These are phyloP conservation scores for Typha latifolia DNA, from an alignment of 176 grass and related monocot species.

Conservation along the genomic window DNA sequence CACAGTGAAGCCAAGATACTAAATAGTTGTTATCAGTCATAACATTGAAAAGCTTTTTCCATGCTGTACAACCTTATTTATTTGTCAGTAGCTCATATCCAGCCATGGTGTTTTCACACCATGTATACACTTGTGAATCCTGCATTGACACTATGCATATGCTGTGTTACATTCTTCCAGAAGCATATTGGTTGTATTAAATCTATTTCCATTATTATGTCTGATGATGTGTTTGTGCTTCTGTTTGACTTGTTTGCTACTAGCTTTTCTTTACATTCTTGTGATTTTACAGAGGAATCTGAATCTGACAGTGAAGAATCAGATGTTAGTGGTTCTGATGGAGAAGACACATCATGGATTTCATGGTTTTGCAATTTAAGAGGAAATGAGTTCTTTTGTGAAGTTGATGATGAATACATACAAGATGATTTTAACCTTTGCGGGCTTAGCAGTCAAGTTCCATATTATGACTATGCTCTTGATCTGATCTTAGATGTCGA, in stretches of 20 bases:
- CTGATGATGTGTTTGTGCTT: slow-evolving; percentile 2
- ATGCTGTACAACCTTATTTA: not conserved
- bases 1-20: not conserved
- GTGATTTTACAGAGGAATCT: slow-evolving; percentile 35
- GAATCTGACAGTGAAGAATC: slow-evolving; percentile 75
- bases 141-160: not conserved
- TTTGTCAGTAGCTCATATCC: not conserved
- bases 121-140: not conserved
- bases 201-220: slow-evolving; percentile 8
- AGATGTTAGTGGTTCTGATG: slow-evolving; percentile 61
- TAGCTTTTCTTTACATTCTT: not conserved
- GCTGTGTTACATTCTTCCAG: not conserved
- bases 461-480: slow-evolving; percentile 84
- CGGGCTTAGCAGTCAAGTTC: slow-evolving; percentile 62
- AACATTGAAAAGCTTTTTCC: not conserved
- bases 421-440: slow-evolving; percentile 87
- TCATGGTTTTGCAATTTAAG: slow-evolving; percentile 80
- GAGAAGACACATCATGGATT: slow-evolving; percentile 80
- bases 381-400: slow-evolving; percentile 80
- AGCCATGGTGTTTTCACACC: not conserved
- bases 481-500: slow-evolving; percentile 76
- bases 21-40: not conserved
- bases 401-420: slow-evolving; percentile 82
- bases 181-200: not conserved
- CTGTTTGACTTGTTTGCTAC: not conserved